Conservation (phyloP, 192 early-diverging fungal genomes). For the Backusella liffmaniae region DNA sequence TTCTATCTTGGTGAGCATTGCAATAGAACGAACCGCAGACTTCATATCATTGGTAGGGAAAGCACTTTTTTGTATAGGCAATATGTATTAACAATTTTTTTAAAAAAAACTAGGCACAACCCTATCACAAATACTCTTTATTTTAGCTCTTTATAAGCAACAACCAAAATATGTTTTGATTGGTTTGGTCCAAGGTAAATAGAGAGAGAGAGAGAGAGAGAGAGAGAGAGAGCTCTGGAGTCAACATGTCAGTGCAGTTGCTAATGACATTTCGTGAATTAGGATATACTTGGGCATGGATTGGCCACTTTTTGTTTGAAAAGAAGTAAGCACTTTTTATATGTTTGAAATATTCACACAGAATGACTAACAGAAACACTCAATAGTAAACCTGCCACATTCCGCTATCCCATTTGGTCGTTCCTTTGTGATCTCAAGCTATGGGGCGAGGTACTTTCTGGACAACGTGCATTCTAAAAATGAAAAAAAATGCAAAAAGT, state of each 20-base stretch:
- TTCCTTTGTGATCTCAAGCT: constrained; percentile 56
- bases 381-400: constrained; percentile 68
- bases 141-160: constrained; percentile 20
- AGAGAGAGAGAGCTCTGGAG: not conserved
- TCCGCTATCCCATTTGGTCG: constrained; percentile 66
- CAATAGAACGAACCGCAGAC: constrained; percentile 48
- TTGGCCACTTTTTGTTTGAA: constrained; percentile 66
- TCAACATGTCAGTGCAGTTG: not conserved
- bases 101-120: constrained; percentile 8
- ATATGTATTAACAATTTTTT: not conserved
- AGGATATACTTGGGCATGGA: constrained; percentile 66
- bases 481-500: constrained; percentile 1
- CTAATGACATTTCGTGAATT: not conserved
- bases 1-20: constrained; percentile 67
- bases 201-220: not conserved
- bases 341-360: not conserved
- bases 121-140: constrained; percentile 20
- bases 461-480: constrained; percentile 40
- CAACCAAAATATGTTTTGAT: constrained; percentile 36
- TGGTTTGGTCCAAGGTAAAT: constrained; percentile 38
- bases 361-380: not conserved
- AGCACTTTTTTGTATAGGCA: constrained; percentile 20
- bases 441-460: constrained; percentile 47
- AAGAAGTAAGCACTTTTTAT: constrained; percentile 33
- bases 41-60: constrained; percentile 52